phyloP scores from a whole-genome alignment of 495 filamentous ascomycete species.

The Penicillium malachiteum region DNA sequence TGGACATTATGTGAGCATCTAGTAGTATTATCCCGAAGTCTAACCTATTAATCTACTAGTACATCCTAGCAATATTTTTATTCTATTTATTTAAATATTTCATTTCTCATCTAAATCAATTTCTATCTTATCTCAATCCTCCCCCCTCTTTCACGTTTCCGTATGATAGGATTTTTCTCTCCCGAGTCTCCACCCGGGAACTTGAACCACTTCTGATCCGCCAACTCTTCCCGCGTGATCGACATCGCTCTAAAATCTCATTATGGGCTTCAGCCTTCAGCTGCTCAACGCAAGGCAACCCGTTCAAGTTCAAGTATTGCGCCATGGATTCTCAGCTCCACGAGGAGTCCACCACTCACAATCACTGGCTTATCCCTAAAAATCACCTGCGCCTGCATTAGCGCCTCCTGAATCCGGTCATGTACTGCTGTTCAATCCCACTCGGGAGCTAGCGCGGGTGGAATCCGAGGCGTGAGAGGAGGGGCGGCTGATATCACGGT shows the following conservation, averaged over 20 bases:
- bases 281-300: too few relatives aligned
- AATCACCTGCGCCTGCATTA: slow-evolving; percentile 2
- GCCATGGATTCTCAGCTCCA: background rate
- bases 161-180: too few relatives aligned
- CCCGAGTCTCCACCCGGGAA: too few relatives aligned
- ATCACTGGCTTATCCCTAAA: background rate
- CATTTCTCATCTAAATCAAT: too few relatives aligned
- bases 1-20: too few relatives aligned
- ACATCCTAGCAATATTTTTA: too few relatives aligned
- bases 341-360: background rate
- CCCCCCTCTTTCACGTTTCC: too few relatives aligned
- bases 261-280: background rate
- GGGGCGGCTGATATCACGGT: background rate
- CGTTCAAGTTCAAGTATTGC: too few relatives aligned
- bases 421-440: slow-evolving; percentile 5
- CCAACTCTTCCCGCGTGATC: slow-evolving; percentile 40
- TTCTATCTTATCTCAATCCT: too few relatives aligned
- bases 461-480: background rate
- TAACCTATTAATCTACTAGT: too few relatives aligned
- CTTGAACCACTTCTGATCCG: slow-evolving; percentile 27
- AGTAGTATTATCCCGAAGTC: too few relatives aligned
- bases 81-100: too few relatives aligned
- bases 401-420: slow-evolving; percentile 12
- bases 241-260: slow-evolving; percentile 24
- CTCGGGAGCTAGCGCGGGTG: background rate